Evolutionary conservation across 2,329 filamentous ascomycete species (phyloP).

Genomic region (Fusarium graminum): DNA sequence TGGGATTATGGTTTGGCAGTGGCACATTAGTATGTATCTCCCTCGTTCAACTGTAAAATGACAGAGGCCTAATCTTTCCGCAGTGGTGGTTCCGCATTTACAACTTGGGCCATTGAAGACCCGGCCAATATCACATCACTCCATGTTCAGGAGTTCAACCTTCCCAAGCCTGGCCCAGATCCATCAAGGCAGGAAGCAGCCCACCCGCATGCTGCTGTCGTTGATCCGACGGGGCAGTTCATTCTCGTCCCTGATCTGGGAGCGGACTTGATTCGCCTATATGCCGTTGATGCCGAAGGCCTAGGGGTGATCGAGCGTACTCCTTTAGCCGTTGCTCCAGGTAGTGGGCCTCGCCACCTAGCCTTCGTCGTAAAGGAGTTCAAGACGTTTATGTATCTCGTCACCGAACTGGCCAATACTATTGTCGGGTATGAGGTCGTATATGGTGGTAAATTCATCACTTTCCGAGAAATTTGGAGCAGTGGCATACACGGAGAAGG

Average conservation of each 20-base stretch:
- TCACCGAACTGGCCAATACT: conserved; percentile 71
- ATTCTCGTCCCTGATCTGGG: conserved; percentile 76
- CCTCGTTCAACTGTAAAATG: neutral
- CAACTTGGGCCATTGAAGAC: conserved; percentile 60
- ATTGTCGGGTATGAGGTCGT: conserved; percentile 68
- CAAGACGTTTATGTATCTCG: conserved; percentile 69
- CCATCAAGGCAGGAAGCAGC: conserved; percentile 66
- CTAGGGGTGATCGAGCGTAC: conserved; percentile 56
- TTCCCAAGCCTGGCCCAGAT: conserved; percentile 55
- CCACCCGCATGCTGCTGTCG: conserved; percentile 73
- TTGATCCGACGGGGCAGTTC: conserved; percentile 75
- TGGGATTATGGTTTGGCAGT: conserved; percentile 57
- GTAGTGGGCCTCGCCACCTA: conserved; percentile 74
- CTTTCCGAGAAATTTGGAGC: conserved; percentile 62
- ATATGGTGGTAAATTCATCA: conserved; percentile 61
- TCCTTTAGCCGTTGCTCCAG: conserved; percentile 60
- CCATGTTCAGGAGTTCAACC: conserved; percentile 57
- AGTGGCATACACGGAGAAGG: conserved; percentile 63
- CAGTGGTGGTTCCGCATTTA: conserved; percentile 59
- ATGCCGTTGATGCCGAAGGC: conserved; percentile 61
- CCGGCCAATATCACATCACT: conserved; percentile 54
- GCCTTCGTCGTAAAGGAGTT: conserved; percentile 64
- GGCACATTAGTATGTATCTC: conserved; percentile 60
- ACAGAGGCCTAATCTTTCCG: conserved; percentile 20
- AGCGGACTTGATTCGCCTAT: conserved; percentile 71